These are phyloP conservation scores for Panellus pusillus DNA, from an alignment of 768 basidiomycete species.

Conservation along the genomic window DNA sequence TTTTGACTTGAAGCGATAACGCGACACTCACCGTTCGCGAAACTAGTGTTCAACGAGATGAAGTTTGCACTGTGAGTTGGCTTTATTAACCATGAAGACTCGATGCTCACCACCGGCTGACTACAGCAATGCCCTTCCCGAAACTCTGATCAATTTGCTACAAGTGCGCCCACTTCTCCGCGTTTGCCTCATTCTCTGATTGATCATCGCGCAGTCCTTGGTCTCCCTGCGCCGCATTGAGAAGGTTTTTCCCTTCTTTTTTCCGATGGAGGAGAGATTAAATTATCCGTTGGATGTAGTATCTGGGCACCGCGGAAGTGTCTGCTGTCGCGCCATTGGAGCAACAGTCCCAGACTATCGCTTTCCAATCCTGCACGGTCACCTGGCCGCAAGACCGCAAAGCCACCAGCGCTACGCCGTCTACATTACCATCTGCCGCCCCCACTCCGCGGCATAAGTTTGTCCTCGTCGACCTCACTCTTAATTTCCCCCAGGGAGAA, in stretches of 20 bases:
- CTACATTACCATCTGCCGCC: slow-evolving; percentile 50
- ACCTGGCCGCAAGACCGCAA: slow-evolving; percentile 86
- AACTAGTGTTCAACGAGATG: slow-evolving; percentile 80
- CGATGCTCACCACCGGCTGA: too few species aligned
- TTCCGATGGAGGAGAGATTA: neutral
- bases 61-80: slow-evolving; percentile 62
- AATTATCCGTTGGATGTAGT: slow-evolving; percentile 28
- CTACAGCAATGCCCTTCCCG: slow-evolving; percentile 69
- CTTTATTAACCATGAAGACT: too few species aligned
- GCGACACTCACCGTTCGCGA: neutral
- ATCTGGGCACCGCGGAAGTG: slow-evolving; percentile 76
- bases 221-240: slow-evolving; percentile 90
- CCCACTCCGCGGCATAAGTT: slow-evolving; percentile 81
- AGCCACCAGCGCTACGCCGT: slow-evolving; percentile 35
- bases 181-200: neutral
- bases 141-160: slow-evolving; percentile 87
- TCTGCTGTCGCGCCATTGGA: slow-evolving; percentile 56
- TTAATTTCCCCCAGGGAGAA: slow-evolving; percentile 78
- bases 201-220: slow-evolving; percentile 47
- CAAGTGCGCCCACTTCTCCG: slow-evolving; percentile 47
- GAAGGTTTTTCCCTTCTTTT: slow-evolving; percentile 35
- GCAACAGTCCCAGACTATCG: slow-evolving; percentile 58
- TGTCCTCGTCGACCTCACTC: slow-evolving; percentile 70
- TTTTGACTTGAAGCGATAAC: too few species aligned
- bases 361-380: slow-evolving; percentile 81